Evolutionary conservation across 257 asterid genomes (phyloP).

Genomic region (Solanum bukasovii): DNA sequence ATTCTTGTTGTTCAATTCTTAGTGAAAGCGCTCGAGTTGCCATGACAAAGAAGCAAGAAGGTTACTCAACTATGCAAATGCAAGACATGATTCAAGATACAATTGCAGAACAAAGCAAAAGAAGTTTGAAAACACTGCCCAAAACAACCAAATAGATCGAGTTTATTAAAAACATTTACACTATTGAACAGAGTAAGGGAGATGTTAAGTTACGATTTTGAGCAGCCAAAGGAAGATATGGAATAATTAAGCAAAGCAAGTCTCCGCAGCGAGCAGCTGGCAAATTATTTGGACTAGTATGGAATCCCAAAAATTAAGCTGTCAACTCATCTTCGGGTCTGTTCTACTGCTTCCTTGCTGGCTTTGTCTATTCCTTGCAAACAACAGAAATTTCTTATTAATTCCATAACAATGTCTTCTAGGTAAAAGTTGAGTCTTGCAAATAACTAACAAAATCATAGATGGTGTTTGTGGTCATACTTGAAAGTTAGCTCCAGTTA

Average conservation of each 20-base stretch:
- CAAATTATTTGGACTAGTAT: background rate
- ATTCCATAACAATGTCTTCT: background rate
- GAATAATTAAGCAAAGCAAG: background rate
- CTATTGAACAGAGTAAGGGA: no score
- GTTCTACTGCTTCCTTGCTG: background rate
- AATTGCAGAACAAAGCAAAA: background rate
- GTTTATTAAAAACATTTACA: background rate
- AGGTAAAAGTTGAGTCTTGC: background rate
- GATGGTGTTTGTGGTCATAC: background rate
- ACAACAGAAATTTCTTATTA: background rate
- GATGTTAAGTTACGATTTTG: background rate
- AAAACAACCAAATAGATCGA: background rate
- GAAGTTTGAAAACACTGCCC: background rate
- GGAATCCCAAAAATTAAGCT: background rate
- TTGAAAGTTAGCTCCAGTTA: background rate
- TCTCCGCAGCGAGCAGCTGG: background rate
- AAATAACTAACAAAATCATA: background rate
- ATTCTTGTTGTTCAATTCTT: background rate
- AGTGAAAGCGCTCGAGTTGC: background rate
- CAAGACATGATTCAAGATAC: background rate
- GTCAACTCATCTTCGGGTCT: constrained; percentile 13
- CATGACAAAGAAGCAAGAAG: background rate
- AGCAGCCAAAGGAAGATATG: background rate
- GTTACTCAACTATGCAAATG: background rate
- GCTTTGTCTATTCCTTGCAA: constrained; percentile 29